These are phyloP conservation scores for Barnettozyma wickerhamii DNA, from an alignment of 805 yeast genomes.

Conservation along the genomic window DNA sequence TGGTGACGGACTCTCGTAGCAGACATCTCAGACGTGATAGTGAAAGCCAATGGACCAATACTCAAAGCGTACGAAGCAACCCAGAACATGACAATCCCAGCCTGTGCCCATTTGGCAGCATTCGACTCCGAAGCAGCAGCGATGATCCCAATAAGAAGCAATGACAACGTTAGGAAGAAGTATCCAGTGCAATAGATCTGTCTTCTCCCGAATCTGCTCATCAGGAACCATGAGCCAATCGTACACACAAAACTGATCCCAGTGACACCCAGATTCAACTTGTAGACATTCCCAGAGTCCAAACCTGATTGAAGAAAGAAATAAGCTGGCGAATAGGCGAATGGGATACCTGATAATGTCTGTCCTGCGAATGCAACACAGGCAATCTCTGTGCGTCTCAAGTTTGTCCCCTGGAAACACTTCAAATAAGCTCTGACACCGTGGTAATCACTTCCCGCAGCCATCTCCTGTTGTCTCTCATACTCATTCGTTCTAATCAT, in stretches of 20 bases:
- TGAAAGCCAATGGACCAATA: slow-evolving; percentile 37
- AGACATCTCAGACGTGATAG: slow-evolving; percentile 35
- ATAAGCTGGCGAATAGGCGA: slow-evolving; percentile 43
- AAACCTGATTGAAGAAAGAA: slow-evolving; percentile 47
- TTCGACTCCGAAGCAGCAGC: slow-evolving; percentile 15
- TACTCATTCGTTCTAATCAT: slow-evolving; percentile 17
- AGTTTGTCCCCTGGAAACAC: slow-evolving; percentile 40
- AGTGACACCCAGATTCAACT: slow-evolving; percentile 31
- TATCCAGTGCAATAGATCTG: slow-evolving; percentile 27
- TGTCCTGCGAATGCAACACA: slow-evolving; percentile 39
- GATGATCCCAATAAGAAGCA: slow-evolving; percentile 16
- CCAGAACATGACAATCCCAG: slow-evolving; percentile 18
- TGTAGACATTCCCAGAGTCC: slow-evolving; percentile 27
- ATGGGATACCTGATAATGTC: slow-evolving; percentile 42
- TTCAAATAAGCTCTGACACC: slow-evolving; percentile 30
- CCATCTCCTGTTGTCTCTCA: slow-evolving; percentile 13
- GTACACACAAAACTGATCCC: slow-evolving; percentile 30
- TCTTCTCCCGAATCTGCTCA: slow-evolving; percentile 29
- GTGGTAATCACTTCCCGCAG: slow-evolving; percentile 4
- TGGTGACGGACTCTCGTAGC: slow-evolving; percentile 37
- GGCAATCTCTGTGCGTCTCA: slow-evolving; percentile 39
- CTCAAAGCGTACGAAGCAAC: slow-evolving; percentile 30
- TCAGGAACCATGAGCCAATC: slow-evolving; percentile 29
- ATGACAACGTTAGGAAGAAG: slow-evolving; percentile 15
- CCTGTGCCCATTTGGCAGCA: slow-evolving; percentile 19